Conservation (phyloP, 2,329 filamentous ascomycete species). For the Colletotrichum cordylinicola region DNA sequence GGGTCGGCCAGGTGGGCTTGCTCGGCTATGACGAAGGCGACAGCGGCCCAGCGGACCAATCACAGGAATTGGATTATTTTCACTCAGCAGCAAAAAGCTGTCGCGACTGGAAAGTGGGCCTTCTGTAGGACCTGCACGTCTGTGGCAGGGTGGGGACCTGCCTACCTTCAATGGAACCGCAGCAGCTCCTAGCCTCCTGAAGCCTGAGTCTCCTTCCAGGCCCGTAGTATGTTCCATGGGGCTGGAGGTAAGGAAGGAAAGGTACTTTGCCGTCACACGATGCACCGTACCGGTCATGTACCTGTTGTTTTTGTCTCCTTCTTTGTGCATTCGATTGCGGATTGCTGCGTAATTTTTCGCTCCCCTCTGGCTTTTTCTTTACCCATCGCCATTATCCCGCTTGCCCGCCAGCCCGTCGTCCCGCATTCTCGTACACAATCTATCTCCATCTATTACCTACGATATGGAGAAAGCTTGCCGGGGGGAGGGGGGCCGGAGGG, state of each 20-base stretch:
- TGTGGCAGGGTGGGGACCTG: background rate
- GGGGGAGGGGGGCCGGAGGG: background rate
- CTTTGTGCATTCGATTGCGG: background rate
- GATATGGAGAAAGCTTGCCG: background rate
- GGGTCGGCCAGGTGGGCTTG: constrained; percentile 12
- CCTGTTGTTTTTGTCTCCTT: background rate
- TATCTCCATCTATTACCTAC: background rate
- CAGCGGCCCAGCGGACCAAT: constrained; percentile 23
- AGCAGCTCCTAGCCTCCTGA: background rate
- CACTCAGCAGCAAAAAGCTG: constrained; percentile 19
- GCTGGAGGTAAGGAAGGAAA: background rate
- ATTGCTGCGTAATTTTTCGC: background rate
- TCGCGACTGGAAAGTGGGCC: constrained; percentile 1
- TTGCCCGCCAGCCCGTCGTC: background rate
- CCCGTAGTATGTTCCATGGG: background rate
- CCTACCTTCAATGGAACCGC: background rate
- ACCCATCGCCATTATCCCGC: background rate
- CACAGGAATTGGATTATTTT: constrained; percentile 22
- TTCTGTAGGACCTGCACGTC: background rate
- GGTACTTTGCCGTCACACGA: background rate
- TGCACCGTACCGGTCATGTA: background rate
- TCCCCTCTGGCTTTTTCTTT: background rate
- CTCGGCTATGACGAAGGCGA: constrained; percentile 26
- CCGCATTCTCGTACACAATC: background rate
- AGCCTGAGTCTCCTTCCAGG: background rate